Base-by-base conservation (phyloP, 805 yeast genomes). In the Barnettozyma sucrosica region DNA sequence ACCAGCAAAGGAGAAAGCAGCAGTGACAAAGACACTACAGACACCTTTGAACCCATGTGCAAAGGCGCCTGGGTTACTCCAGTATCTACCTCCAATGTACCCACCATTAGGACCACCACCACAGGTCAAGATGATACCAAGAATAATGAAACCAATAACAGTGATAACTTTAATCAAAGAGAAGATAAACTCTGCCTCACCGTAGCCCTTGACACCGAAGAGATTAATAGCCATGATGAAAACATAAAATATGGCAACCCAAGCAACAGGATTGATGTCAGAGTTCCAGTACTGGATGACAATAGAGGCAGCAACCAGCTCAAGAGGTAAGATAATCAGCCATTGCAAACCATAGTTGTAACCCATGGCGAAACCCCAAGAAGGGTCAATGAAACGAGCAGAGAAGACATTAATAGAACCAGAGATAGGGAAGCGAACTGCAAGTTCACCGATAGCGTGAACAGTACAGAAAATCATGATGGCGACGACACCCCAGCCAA, bases 101-200 rank as follows among this genome's bases (percentile, higher is more conserved):
- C 72, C 80, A 54, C 75, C 76, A 10, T 67, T 68, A 46, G 72
- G 43, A 69, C 62, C 83, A 49, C 85, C 85, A 48, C 85, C 85
- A 59, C 80, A 76, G 51, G 79, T 77, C 48, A 80, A 72, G 33
- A 77, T 70, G 56, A 76, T 66, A 49, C 81, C 77, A 37, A 77
- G 66, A 41, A 81, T 65, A 48, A 81, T 79, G 56, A 81, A 69
- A 23, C 88, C 87, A 28, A 79, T 61, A 58, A 85, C 74, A n/a
- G 85, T 75, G 44, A 83, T 51, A 30, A 85, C 79, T 63, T 85
- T 85, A 63, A 85, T 54, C 80, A 74, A 83, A 83, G 84, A 63
- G 80, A 85, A 50, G 61, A 70, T 7, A 45, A 76, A 75, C 58
- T 77, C 81, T 3, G 80, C 74, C 49, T 74, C 75, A 57, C 80